Base-by-base conservation (phyloP, 441 rosid genomes). In the Gossypium davidsonii region DNA sequence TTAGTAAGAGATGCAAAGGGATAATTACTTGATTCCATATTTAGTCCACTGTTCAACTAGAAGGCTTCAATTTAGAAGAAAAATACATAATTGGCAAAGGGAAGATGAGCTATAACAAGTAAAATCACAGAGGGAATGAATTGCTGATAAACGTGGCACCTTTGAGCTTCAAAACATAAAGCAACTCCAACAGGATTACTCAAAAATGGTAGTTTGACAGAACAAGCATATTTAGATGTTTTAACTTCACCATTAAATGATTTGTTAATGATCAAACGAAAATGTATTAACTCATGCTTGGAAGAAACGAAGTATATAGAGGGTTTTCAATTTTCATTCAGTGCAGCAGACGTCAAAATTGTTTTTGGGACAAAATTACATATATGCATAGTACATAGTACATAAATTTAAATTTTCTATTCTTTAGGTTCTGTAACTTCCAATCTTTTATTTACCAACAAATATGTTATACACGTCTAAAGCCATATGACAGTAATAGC, bases 41-140 rank as follows among this genome's bases (percentile, higher is more conserved):
- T 51, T 48, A 37, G 68, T 73, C 77, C 67, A 73, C 7, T 71
- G 55, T 70, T 69, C n/a, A 82, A 72, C 49, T 56, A 6, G 66
- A 74, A 31, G 25, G 44, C 61, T 58, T 49, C 12, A 17, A 4
- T 49, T 65, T 53, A 26, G 12, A 17, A 70, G 37, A 12, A 31
- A 69, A 21, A 57, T 17, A 65, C 10, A 11, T 25, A 26, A 25
- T 21, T 34, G 53, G 25, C 31, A 70, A 21, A 21, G 4, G 37
- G 37, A 56, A 70, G 4, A 37, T 37, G 34, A 57, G 37, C 39
- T 20, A 39, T 70, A 37, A 31, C 37, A 12, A 42, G 4, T 21
- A 25, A 23, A 66, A 68, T 31, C 46, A 68, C 4, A 68, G 2
- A 68, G 39, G 39, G 18, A 14, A 48, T 7, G 7, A 67, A n/a